Base-by-base conservation (phyloP, 1,284 basidiomycete species). In the Microstroma glucosiphilum region DNA sequence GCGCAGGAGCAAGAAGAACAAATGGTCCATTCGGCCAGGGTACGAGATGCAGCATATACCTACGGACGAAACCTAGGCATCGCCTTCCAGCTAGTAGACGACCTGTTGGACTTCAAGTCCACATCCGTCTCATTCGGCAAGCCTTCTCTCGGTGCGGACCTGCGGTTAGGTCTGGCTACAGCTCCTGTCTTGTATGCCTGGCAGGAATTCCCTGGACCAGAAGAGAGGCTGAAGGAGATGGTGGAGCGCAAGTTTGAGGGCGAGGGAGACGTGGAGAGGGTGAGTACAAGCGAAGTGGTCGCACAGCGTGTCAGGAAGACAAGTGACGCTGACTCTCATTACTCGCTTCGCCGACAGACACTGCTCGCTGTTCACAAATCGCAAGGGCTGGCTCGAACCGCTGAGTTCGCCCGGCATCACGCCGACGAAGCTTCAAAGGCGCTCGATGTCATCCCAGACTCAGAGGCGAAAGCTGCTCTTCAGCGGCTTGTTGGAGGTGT, bases 151-250 rank as follows among this genome's bases (percentile, higher is more conserved):
- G 89, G 90, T 9, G 89, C 91, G 0, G 91, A 97, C 80, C 83
- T 96, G 43, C 85, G 88, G 61, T 82, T 94, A 0, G 92, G 93
- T 0, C 83, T 96, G 23, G 90, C 92, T 1, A 96, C 92, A 0
- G 94, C 90, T 0, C 94, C 94, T 0, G 89, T 89, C 1, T 81
- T 99, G n/a, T 97, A 89, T 76, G 94, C 96, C 15, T 92, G 90
- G 83, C 91, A 96, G 80, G 88, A 96, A 78, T 84, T 90, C 78
- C 69, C 71, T 7, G 51, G 51, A 21, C n/a, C n/a, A 26, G 61
- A 65, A 25, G 86, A 90, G 6, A 86, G 88, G 66, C 64, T 77
- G n/a, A 67, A 70, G 42, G 87, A 89, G 0, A 82, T 97, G 66
- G 92, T 98, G 61, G 82, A 84, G 57, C 86, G 96, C 60, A 89